phyloP scores from a whole-genome alignment of 2,329 filamentous ascomycete genomes.

The Verticillium longisporum region DNA sequence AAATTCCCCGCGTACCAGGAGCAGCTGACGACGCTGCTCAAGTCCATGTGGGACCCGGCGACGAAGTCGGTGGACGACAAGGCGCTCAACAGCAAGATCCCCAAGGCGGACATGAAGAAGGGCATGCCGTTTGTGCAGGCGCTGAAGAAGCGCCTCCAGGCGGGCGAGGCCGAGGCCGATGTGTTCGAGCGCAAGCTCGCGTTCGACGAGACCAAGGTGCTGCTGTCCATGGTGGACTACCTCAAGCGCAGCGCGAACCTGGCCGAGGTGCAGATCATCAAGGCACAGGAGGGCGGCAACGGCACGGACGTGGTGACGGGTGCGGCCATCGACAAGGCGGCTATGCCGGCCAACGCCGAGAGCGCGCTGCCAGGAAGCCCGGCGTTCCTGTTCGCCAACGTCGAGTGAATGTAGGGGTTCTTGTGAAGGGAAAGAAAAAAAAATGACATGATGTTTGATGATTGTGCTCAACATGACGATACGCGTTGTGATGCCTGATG shows the following conservation, averaged over 20 bases:
- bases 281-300: constrained; percentile 60
- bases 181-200: constrained; percentile 80
- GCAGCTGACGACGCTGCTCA: constrained; percentile 43
- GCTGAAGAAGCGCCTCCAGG: constrained; percentile 75
- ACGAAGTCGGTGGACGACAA: constrained; percentile 69
- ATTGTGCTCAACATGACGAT: not conserved
- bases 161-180: constrained; percentile 55
- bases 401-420: constrained; percentile 31
- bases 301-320: constrained; percentile 48
- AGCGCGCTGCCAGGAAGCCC: constrained; percentile 75
- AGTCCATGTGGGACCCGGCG: constrained; percentile 57
- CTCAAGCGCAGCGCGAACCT: constrained; percentile 70
- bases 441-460: constrained; percentile 1
- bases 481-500: too few relatives aligned
- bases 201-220: constrained; percentile 75
- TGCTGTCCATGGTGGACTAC: constrained; percentile 71
- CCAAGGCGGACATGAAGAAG: constrained; percentile 90
- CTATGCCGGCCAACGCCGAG: constrained; percentile 56
- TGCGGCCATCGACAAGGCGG: constrained; percentile 50
- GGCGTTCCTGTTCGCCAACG: constrained; percentile 80
- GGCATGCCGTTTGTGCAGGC: constrained; percentile 94
- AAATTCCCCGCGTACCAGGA: constrained; percentile 87
- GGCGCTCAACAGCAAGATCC: constrained; percentile 68
- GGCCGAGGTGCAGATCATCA: constrained; percentile 63
- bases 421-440: not conserved